Evolutionary conservation across 768 basidiomycete genomes (phyloP), one percentile per base, ranked within the genome.

Genomic region (Tulasnella sp.): DNA sequence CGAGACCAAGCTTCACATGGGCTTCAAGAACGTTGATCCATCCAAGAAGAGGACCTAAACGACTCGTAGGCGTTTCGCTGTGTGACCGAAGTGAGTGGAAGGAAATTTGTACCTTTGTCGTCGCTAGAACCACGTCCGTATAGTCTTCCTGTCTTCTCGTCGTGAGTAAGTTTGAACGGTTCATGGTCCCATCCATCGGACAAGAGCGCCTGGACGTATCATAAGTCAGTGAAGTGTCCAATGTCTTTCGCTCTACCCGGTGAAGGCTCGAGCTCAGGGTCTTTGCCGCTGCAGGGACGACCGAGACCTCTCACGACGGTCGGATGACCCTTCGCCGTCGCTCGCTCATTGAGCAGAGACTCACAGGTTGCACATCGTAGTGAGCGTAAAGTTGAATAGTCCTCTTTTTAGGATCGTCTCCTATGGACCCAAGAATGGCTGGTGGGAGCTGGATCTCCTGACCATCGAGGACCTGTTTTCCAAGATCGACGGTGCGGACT

Each of bases 381-480:
- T 98, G 95, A 1, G 94, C 95, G 78, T 98, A 98, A 37, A 98
- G 81, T 35, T 96, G 85, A 39, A 98, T 88, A 0, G 95, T 98
- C 86, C 92, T 95, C 88, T 98, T 98, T 77, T 82, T 86, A 16
- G 87, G 88, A 80, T 97, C 93, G 41, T 88, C 83, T 3, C 96
- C 96, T 75, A 94, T 83, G 75, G 83, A 83, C 0, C 91, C 95
- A 42, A 98, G 84, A 78, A 97, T 87, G 5, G 87, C 91, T 2
- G 93, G 93, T 0, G 95, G 95, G 5, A 97, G 84, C 64, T 84
- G 79, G 14, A 96, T 79, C 59, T 84, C 85, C 78, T 93, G 82
- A 5, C 90, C 94, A 44, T 90, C 88, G 76, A 90, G 82, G 14
- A 80, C 79, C 69, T 97, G 94, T 72, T 81, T 86, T 6, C 95